These are phyloP conservation scores for Colletotrichum sublineola DNA, from an alignment of 2,329 filamentous ascomycete genomes.

Conservation along the genomic window DNA sequence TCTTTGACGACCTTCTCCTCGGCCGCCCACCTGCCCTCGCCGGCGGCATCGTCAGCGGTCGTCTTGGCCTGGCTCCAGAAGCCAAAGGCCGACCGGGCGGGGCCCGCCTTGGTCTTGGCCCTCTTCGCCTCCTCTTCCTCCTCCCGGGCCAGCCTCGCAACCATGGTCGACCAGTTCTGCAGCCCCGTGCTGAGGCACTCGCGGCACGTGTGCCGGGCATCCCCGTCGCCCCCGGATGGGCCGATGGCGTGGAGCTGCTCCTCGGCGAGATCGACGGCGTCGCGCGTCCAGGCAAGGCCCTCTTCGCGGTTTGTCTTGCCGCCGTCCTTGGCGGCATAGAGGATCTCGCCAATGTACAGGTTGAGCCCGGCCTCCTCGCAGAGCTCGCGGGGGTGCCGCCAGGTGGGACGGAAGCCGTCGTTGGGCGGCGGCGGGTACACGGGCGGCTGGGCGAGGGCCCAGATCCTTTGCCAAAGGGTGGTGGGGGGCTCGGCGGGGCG, in stretches of 20 bases:
- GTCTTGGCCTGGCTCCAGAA: slow-evolving; percentile 55
- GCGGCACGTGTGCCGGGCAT: slow-evolving; percentile 71
- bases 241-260: slow-evolving; percentile 68
- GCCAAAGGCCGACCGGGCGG: slow-evolving; percentile 51
- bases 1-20: slow-evolving; percentile 69
- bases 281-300: slow-evolving; percentile 89
- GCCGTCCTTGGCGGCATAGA: slow-evolving; percentile 76
- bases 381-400: slow-evolving; percentile 72
- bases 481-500: slow-evolving; percentile 11
- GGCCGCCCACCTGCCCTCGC: slow-evolving; percentile 64
- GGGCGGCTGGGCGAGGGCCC: slow-evolving; percentile 58
- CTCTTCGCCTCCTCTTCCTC: slow-evolving; percentile 61
- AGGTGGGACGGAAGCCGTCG: slow-evolving; percentile 77
- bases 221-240: slow-evolving; percentile 11
- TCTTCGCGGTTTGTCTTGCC: slow-evolving; percentile 66
- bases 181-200: slow-evolving; percentile 84
- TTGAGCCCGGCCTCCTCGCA: slow-evolving; percentile 91
- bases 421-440: slow-evolving; percentile 78
- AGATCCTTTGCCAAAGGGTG: slow-evolving; percentile 33
- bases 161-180: slow-evolving; percentile 87
- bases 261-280: slow-evolving; percentile 86
- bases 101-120: slow-evolving; percentile 49
- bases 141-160: slow-evolving; percentile 71
- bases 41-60: slow-evolving; percentile 11
- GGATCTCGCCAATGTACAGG: slow-evolving; percentile 93